phyloP scores from a whole-genome alignment of 2,329 filamentous ascomycete genomes.

The Dothistroma septosporum region DNA sequence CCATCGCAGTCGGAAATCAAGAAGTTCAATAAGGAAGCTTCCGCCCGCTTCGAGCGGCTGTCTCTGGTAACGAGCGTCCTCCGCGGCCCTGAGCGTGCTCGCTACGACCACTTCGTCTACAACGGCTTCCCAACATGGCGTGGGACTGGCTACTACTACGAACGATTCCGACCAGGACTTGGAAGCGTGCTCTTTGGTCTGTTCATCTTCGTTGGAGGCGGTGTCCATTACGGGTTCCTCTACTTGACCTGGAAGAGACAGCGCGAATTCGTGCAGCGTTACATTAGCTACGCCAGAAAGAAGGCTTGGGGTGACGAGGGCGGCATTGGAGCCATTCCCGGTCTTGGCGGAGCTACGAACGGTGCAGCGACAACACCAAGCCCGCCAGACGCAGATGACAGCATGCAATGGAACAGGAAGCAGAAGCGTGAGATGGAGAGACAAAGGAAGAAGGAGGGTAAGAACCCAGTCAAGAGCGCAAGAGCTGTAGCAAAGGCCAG shows the following conservation, averaged over 20 bases:
- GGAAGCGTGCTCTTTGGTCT: conserved; percentile 78
- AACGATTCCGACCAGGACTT: conserved; percentile 83
- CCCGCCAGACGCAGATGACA: conserved; percentile 39
- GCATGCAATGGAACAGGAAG: conserved; percentile 68
- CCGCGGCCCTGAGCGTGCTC: conserved; percentile 70
- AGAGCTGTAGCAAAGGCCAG: conserved; percentile 48
- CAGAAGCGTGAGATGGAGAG: conserved; percentile 86
- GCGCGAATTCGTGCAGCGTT: conserved; percentile 83
- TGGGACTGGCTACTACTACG: conserved; percentile 98
- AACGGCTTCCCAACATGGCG: conserved; percentile 97
- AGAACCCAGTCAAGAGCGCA: conserved; percentile 47
- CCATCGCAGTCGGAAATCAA: conserved; percentile 72
- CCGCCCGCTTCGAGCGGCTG: conserved; percentile 77
- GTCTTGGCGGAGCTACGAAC: conserved; percentile 48
- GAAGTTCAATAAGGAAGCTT: conserved; percentile 73
- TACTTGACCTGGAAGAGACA: conserved; percentile 86
- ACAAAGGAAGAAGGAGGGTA: conserved; percentile 66
- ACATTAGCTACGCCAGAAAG: conserved; percentile 82
- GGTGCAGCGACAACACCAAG: conserved; percentile 40
- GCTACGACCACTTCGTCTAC: conserved; percentile 89
- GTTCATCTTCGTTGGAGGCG: conserved; percentile 78
- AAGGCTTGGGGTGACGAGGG: conserved; percentile 85
- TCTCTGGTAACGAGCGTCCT: conserved; percentile 83
- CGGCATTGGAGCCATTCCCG: conserved; percentile 63
- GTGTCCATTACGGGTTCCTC: conserved; percentile 78